Evolutionary conservation across 1,284 basidiomycete genomes (phyloP).

Genomic region (Phlebopus sp.): DNA sequence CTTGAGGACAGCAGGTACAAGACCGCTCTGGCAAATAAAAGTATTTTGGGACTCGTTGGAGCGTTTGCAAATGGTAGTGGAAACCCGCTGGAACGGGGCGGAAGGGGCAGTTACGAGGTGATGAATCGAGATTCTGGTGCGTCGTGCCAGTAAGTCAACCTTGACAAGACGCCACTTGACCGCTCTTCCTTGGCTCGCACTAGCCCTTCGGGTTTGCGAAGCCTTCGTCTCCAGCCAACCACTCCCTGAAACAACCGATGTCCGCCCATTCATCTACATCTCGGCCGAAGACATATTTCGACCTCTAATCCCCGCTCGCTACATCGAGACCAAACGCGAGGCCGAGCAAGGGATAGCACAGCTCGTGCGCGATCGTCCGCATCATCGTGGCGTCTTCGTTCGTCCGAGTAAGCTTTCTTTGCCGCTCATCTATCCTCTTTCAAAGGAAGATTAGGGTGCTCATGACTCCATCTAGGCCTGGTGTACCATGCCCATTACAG

Average conservation of each 20-base stretch:
- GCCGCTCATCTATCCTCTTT: slow-evolving; percentile 13
- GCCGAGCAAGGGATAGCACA: slow-evolving; percentile 72
- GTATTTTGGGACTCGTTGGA: slow-evolving; percentile 53
- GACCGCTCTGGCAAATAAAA: slow-evolving; percentile 54
- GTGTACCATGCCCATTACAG: slow-evolving; percentile 95
- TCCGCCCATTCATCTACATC: slow-evolving; percentile 84
- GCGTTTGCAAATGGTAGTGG: slow-evolving; percentile 41
- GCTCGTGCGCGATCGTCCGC: slow-evolving; percentile 41
- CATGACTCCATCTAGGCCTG: slow-evolving; percentile 54
- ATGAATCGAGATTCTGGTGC: slow-evolving; percentile 91
- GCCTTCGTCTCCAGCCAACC: slow-evolving; percentile 56
- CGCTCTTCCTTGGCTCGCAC: slow-evolving; percentile 10
- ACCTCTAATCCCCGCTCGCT: slow-evolving; percentile 80
- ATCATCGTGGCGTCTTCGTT: slow-evolving; percentile 71
- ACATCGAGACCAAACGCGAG: slow-evolving; percentile 89
- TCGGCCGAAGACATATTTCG: slow-evolving; percentile 94
- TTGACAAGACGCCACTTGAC: slow-evolving; percentile 8
- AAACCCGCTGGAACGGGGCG: slow-evolving; percentile 60
- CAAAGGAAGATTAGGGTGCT: slow-evolving; percentile 11
- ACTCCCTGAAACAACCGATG: slow-evolving; percentile 31
- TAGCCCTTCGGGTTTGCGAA: slow-evolving; percentile 74
- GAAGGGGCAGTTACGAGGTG: slow-evolving; percentile 56
- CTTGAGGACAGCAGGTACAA: slow-evolving; percentile 87
- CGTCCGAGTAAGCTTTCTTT: slow-evolving; percentile 68
- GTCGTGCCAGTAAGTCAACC: slow-evolving; percentile 26